phyloP scores from a whole-genome alignment of 2,329 filamentous ascomycete species.

The Mycosphaerella sp. region DNA sequence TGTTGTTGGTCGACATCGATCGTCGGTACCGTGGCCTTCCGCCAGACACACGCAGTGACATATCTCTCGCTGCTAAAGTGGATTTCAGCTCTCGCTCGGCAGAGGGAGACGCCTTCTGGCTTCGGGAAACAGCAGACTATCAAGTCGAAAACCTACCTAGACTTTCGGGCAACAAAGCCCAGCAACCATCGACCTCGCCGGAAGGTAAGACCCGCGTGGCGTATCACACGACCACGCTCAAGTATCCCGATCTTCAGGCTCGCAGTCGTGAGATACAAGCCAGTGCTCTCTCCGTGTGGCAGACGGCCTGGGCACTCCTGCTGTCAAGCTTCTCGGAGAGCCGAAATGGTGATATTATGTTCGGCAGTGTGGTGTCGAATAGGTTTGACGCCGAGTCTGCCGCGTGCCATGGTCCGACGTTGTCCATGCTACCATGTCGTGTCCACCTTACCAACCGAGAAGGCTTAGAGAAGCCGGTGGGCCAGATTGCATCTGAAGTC shows the following conservation, averaged over 20 bases:
- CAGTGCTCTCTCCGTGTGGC: background rate
- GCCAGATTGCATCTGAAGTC: background rate
- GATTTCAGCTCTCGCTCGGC: background rate
- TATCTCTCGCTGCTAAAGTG: background rate
- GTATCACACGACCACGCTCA: background rate
- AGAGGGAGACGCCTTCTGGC: background rate
- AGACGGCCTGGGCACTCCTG: background rate
- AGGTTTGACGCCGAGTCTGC: background rate
- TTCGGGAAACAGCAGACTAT: background rate
- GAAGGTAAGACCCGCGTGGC: background rate
- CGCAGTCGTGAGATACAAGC: background rate
- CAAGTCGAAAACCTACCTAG: background rate
- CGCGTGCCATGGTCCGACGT: background rate
- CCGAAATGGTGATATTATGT: background rate
- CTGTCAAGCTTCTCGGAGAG: background rate
- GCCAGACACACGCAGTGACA: slow-evolving; percentile 1
- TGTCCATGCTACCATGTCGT: background rate
- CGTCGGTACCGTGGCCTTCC: background rate
- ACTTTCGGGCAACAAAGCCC: background rate
- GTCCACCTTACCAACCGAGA: background rate
- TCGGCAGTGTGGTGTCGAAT: background rate
- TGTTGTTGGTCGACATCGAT: slow-evolving; percentile 12
- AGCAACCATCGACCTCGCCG: background rate
- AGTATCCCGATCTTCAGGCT: background rate
- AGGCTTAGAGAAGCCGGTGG: background rate